Base-by-base conservation (phyloP, 2,329 filamentous ascomycete genomes). In the Fusarium annulatum region DNA sequence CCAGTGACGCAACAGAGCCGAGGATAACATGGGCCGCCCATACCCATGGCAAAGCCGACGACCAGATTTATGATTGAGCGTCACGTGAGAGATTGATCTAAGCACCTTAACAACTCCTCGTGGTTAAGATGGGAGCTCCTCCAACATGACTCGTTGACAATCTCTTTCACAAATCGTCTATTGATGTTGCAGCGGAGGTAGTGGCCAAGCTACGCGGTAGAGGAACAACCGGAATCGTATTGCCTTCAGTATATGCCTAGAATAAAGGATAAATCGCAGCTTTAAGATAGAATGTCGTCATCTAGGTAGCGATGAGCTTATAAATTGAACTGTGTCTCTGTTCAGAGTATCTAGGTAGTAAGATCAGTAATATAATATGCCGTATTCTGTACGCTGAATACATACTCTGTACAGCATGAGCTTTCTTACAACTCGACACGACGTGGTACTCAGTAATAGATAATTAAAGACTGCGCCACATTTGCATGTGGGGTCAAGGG, bases 1-100 rank as follows among this genome's bases (percentile, higher is more conserved):
- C 61, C 72, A 49, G 71, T 79, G 77, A 79, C 76, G 77, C 75
- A 79, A 76, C 65, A 72, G 61, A 74, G 69, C 77, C 77, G 77
- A 79, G 77, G 77, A 68, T 79, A 79, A 60, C 43, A 49, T 49
- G 46, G 66, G 56, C 76, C 76, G 64, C 45, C 55, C 56, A 61
- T 69, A 72, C 63, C 69, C 69, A 61, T 69, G 62, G 48, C 62
- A 75, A 65, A 76, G 70, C 76, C 74, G 76, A 76, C 53, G 43
- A 42, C 55, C 45, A 55, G 48, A 26, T 53, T 30, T 45, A 16
- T 46, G 18, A 49, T 43, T 36, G 14, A 43, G 26, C n/a, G 61
- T 77, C 76, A 77, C 74, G 74, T 77, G 74, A 15, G 33, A 38
- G 18, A 30, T 38, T 16, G n/a, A 34, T 23, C 48, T 34, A 14